These are phyloP conservation scores for Cantharellus cinnabarinus DNA, from an alignment of 768 basidiomycete species.

Conservation along the genomic window DNA sequence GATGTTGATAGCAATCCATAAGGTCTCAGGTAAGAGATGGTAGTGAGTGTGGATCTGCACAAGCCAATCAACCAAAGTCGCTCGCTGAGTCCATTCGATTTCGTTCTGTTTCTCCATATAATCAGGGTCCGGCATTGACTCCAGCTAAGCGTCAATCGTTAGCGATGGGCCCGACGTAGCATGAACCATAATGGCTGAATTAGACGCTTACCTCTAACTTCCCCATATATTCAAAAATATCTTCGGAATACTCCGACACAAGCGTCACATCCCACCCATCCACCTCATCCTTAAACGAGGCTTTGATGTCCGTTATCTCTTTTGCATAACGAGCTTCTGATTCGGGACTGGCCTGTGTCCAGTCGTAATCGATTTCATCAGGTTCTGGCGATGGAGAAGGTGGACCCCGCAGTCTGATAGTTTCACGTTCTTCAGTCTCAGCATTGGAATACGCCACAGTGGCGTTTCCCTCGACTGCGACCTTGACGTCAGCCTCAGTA, in stretches of 20 bases:
- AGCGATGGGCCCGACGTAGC: background rate
- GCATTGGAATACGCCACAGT: slow-evolving; percentile 12
- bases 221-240: slow-evolving; percentile 92
- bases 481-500: slow-evolving; percentile 34
- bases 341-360: slow-evolving; percentile 6
- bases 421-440: slow-evolving; percentile 22
- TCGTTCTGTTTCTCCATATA: slow-evolving; percentile 92
- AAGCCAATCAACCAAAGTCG: slow-evolving; percentile 94
- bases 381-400: slow-evolving; percentile 30
- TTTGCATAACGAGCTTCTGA: slow-evolving; percentile 34
- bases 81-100: slow-evolving; percentile 79
- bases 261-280: slow-evolving; percentile 77
- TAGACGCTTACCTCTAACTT: slow-evolving; percentile 56
- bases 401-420: slow-evolving; percentile 17
- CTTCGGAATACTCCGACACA: slow-evolving; percentile 98
- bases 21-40: slow-evolving; percentile 96
- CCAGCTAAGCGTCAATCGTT: slow-evolving; percentile 28
- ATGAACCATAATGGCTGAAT: background rate
- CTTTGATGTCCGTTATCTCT: slow-evolving; percentile 45
- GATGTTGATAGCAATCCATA: slow-evolving; percentile 98
- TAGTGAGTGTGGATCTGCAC: slow-evolving; percentile 94
- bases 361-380: slow-evolving; percentile 14
- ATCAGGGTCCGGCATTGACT: slow-evolving; percentile 74
- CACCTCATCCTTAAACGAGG: slow-evolving; percentile 43
- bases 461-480: slow-evolving; percentile 29